A percentile compares a stretch with the other conserved stretches of the same genome.
Conservation (phyloP, 148 eudicot species). For the Vaccinium myrtillus region DNA sequence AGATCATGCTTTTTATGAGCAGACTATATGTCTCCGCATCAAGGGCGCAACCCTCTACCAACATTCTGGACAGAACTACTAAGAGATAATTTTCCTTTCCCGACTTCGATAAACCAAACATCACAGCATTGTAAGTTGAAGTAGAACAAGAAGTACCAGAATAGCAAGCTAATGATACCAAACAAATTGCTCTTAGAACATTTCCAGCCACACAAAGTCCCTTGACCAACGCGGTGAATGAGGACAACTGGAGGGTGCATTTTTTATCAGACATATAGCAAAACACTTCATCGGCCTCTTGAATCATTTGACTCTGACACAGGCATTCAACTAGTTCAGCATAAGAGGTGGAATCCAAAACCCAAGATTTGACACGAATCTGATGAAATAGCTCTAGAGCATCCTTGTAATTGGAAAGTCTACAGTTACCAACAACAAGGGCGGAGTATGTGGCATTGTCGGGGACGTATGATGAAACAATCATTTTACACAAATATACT, state of each 20-base stretch:
- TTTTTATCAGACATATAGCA: conserved; percentile 35
- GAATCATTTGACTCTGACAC: conserved; percentile 30
- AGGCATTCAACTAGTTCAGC: conserved; percentile 35
- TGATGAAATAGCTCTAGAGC: conserved; percentile 48
- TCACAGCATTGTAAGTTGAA: conserved; percentile 34
- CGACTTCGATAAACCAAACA: conserved; percentile 38
- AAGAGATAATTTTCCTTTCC: conserved; percentile 24
- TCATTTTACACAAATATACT: conserved; percentile 58
- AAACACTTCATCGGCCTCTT: conserved; percentile 39
- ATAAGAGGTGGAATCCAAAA: conserved; percentile 40
- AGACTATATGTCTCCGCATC: conserved; percentile 37
- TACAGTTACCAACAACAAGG: conserved; percentile 56
- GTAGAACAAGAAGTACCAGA: conserved; percentile 29
- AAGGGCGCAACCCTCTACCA: conserved; percentile 37
- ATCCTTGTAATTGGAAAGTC: conserved; percentile 28
- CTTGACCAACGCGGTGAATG: conserved; percentile 30
- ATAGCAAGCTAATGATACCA: conserved; percentile 25
- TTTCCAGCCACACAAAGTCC: conserved; percentile 35
- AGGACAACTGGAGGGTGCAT: conserved; percentile 26
- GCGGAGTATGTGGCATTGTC: conserved; percentile 64
- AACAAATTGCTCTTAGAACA: conserved; percentile 23
- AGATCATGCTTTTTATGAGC: conserved; percentile 31
- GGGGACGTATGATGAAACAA: conserved; percentile 41
- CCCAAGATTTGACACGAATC: conserved; percentile 34
- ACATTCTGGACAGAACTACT: conserved; percentile 32